These are phyloP conservation scores for Arabis hirsuta DNA, from an alignment of 345 rosid species.

Conservation along the genomic window DNA sequence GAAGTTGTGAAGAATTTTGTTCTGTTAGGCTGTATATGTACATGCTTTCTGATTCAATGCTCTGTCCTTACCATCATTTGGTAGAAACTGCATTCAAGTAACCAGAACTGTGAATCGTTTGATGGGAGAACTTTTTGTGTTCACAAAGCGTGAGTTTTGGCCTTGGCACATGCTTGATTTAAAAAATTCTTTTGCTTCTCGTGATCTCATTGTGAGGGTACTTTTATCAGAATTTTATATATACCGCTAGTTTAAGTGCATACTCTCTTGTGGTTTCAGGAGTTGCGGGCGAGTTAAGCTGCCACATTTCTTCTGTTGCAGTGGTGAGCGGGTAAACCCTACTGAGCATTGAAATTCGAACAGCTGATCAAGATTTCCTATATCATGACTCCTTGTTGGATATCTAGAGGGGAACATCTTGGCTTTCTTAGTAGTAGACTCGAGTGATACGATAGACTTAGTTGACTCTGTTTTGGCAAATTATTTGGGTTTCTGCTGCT, in stretches of 20 bases:
- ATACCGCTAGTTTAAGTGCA: not conserved
- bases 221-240: not conserved
- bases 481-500: constrained; percentile 23
- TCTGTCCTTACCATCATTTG: not conserved
- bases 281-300: constrained; percentile 85
- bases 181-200: not conserved
- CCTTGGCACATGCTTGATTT: constrained; percentile 9
- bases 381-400: constrained; percentile 24
- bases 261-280: constrained; percentile 50
- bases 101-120: constrained; percentile 9
- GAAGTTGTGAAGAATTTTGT: not conserved
- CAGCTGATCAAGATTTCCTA: constrained; percentile 21
- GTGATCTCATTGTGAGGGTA: not conserved
- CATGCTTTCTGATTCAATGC: constrained; percentile 5
- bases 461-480: constrained; percentile 18
- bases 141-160: constrained; percentile 6
- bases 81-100: constrained; percentile 15
- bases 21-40: not conserved
- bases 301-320: constrained; percentile 95
- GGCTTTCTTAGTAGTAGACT: constrained; percentile 29
- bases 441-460: constrained; percentile 19
- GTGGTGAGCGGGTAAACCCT: constrained; percentile 62
- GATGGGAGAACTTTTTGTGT: constrained; percentile 18
- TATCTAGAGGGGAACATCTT: constrained; percentile 8
- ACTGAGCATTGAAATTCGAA: constrained; percentile 36